A percentile compares a stretch with the other conserved stretches of the same genome.
Conservation (phyloP, 768 basidiomycete species). For the Wakefieldia striispora region DNA sequence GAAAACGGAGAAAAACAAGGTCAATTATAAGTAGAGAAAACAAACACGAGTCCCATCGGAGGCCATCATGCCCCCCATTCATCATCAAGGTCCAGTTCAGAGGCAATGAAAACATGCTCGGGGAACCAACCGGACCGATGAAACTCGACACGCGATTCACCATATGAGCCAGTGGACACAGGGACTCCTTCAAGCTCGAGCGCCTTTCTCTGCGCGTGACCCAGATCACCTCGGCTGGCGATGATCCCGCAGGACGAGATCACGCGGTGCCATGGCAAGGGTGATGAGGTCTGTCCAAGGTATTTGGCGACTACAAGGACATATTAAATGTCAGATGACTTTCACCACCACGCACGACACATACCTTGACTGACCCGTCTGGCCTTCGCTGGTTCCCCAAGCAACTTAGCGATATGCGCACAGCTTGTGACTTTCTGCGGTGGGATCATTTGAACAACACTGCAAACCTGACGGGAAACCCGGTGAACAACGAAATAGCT, state of each 20-base stretch:
- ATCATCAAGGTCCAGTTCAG: conserved; percentile 13
- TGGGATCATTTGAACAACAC: conserved; percentile 65
- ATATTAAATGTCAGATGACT: background rate
- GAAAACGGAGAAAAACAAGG: too few relatives aligned
- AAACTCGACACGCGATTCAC: conserved; percentile 57
- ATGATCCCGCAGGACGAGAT: conserved; percentile 64
- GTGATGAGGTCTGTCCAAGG: conserved; percentile 54
- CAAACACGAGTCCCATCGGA: too few relatives aligned
- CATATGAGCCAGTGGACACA: conserved; percentile 50
- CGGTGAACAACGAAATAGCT: background rate
- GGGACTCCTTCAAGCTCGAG: conserved; percentile 77
- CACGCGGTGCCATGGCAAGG: conserved; percentile 80
- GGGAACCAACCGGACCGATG: conserved; percentile 66
- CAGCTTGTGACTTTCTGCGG: conserved; percentile 63
- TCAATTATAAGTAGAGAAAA: background rate
- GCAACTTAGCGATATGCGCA: conserved; percentile 77
- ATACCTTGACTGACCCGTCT: conserved; percentile 80
- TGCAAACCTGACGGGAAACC: conserved; percentile 52
- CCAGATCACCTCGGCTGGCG: conserved; percentile 70
- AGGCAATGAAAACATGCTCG: conserved; percentile 5
- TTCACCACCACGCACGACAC: background rate
- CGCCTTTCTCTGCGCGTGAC: conserved; percentile 63
- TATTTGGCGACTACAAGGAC: conserved; percentile 61
- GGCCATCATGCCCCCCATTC: conserved; percentile 21
- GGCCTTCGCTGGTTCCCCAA: conserved; percentile 73